Base-by-base conservation (phyloP, 1,284 basidiomycete species). In the Microbotryum scabiosae region DNA sequence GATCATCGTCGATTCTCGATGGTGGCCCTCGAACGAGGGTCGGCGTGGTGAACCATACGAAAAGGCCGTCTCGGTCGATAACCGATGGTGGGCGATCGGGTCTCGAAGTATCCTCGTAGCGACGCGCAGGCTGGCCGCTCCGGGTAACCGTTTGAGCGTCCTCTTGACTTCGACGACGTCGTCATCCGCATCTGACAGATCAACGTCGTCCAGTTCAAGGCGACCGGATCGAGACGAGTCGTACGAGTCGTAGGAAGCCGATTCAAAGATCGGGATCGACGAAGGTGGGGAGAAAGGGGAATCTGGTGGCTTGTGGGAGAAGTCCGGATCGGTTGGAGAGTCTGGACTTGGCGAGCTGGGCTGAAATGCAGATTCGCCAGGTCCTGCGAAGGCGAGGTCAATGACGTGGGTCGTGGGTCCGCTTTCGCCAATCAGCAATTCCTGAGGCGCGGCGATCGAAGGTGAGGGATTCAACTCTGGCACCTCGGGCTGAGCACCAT, bases 201-300 rank as follows among this genome's bases (percentile, higher is more conserved):
- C 70, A 53, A 72, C 60, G 45, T 74, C 73, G 61, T 75, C 73
- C 4, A 73, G 67, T 49, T 73, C 70, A 50, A 73, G 67, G n/a
- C 62, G 59, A 41, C 59, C 60, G 14, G 61, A 63, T 6, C 47
- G 23, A 1, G 64, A 62, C 14, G 64, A 57, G 10, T n/a, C 49
- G 12, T 44, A 57, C 9, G 26, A 18, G 20, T 41, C 10, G n/a
- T 16, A 30, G 54, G 32, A 58, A 26, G 21, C 28, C 28, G 54
- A 6, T 26, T 8, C 36, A 26, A n/a, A 41, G 18, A 51, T 56
- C 51, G 6, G 56, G 46, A 10, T 59, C 50, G 25, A 62, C 57
- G 36, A 67, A 63, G 28, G 55, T 60, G 45, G 36, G 5, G 16
- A 16, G 36, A 41, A 41, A 12, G 16, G 36, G 36, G 36, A 16